Percentiles rank a stretch among this genome's conserved stretches.
These are phyloP conservation scores for Pseudonitzschia multistriata DNA, from an alignment of 108 stramenopile species.

Conservation along the genomic window DNA sequence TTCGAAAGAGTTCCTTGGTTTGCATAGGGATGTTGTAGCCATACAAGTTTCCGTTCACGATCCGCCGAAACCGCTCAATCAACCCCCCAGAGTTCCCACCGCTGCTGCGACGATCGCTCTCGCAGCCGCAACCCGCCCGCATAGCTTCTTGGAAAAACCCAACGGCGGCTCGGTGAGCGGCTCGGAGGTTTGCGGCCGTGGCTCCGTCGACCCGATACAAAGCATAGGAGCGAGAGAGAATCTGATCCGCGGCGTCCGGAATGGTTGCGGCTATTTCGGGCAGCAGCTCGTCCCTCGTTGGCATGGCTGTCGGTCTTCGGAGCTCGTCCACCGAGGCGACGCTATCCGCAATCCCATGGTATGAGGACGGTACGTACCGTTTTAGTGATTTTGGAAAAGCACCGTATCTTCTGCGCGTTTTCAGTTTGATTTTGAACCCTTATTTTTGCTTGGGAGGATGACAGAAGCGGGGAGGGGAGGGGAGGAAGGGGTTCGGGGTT, in stretches of 20 bases:
- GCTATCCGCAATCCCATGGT: too few relatives aligned
- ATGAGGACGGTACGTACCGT: too few relatives aligned
- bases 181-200: background rate
- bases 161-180: background rate
- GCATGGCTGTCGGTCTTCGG: too few relatives aligned
- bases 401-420: too few relatives aligned
- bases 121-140: background rate
- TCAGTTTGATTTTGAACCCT: too few relatives aligned
- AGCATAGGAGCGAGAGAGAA: conserved; percentile 3
- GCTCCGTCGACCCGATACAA: conserved; percentile 2
- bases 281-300: background rate
- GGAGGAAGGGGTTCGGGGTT: too few relatives aligned
- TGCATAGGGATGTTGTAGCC: conserved; percentile 34
- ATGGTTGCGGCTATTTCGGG: background rate
- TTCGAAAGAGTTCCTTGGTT: conserved; percentile 38
- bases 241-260: conserved; percentile 1
- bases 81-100: background rate
- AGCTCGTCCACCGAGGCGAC: too few relatives aligned
- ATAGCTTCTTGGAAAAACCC: background rate
- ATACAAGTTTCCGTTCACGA: conserved; percentile 33
- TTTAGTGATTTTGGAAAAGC: too few relatives aligned
- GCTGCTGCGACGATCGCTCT: background rate
- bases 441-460: too few relatives aligned
- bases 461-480: too few relatives aligned
- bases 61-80: background rate